Percentiles rank a stretch among this genome's conserved stretches.
These are phyloP conservation scores for Eremochloa ophiuroides DNA, from an alignment of 176 grass and related monocot genomes.

Conservation along the genomic window DNA sequence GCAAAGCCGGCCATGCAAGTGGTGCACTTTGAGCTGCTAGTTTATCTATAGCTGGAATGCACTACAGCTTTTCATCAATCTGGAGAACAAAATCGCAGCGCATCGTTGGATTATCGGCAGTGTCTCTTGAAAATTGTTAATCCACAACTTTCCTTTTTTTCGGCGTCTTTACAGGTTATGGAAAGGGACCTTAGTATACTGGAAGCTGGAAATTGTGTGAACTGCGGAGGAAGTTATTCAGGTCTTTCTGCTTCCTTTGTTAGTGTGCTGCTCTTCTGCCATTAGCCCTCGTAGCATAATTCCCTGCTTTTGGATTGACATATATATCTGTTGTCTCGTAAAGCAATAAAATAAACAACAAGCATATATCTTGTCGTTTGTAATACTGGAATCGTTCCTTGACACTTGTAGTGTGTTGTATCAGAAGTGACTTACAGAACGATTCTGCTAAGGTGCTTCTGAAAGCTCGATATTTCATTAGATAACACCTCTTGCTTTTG, in stretches of 20 bases:
- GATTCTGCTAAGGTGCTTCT: neutral
- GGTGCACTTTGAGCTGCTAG: conserved; percentile 19
- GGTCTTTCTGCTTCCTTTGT: conserved; percentile 9
- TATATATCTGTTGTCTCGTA: neutral
- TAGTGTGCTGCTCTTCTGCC: neutral
- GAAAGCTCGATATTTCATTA: neutral
- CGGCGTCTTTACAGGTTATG: conserved; percentile 29
- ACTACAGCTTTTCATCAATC: conserved; percentile 22
- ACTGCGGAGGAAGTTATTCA: neutral
- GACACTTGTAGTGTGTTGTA: neutral
- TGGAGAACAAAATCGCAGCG: conserved; percentile 31
- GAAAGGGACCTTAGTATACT: conserved; percentile 20
- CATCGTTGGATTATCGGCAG: conserved; percentile 32
- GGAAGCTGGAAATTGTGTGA: neutral
- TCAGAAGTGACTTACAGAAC: neutral
- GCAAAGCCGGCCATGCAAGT: conserved; percentile 26
- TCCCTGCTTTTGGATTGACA: neutral
- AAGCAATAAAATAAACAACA: neutral
- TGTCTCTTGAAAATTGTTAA: conserved; percentile 5
- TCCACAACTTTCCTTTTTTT: neutral
- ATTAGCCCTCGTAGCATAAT: neutral
- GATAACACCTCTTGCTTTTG: conserved; percentile 4
- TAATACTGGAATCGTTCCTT: neutral
- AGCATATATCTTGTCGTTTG: neutral
- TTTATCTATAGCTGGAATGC: conserved; percentile 46